Evolutionary conservation across 2,329 filamentous ascomycete genomes (phyloP).

Genomic region (Aspergillus brasiliensis): DNA sequence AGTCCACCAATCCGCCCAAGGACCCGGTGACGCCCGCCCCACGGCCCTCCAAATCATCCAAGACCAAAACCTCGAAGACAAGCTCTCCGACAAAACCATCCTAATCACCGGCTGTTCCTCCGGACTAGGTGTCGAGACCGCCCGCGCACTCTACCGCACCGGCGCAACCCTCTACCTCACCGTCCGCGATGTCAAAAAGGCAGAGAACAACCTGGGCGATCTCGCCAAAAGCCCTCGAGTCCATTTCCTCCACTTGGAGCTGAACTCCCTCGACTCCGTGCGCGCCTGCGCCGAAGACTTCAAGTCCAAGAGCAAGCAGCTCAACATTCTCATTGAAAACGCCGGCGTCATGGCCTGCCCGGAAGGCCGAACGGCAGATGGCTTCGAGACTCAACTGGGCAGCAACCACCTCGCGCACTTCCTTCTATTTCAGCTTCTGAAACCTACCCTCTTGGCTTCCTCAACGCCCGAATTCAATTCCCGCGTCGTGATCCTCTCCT

Average conservation of each 20-base stretch:
- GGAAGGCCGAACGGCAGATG: constrained; percentile 39
- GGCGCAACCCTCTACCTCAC: constrained; percentile 39
- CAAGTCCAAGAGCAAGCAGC: constrained; percentile 11
- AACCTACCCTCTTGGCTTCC: constrained; percentile 24
- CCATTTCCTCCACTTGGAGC: constrained; percentile 20
- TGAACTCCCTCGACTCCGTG: neutral
- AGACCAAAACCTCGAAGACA: constrained; percentile 24
- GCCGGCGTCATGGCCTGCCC: constrained; percentile 46
- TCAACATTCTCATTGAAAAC: constrained; percentile 44
- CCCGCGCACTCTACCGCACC: constrained; percentile 44
- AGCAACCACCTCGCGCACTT: constrained; percentile 58
- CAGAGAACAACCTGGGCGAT: no score
- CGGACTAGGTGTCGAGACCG: constrained; percentile 50
- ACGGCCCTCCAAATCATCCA: constrained; percentile 40
- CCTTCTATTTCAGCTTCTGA: constrained; percentile 55
- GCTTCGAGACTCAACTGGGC: constrained; percentile 54
- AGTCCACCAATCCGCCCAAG: neutral
- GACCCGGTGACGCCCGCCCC: constrained; percentile 29
- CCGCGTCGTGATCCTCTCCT: constrained; percentile 52
- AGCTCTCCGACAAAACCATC: constrained; percentile 13
- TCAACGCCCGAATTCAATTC: constrained; percentile 44
- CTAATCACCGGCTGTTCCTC: constrained; percentile 26
- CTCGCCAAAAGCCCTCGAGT: constrained; percentile 28
- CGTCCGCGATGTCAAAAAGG: constrained; percentile 37
- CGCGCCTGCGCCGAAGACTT: constrained; percentile 6